Base-by-base conservation (phyloP, 176 grass and related monocot genomes). In the Phoenix roebelenii region DNA sequence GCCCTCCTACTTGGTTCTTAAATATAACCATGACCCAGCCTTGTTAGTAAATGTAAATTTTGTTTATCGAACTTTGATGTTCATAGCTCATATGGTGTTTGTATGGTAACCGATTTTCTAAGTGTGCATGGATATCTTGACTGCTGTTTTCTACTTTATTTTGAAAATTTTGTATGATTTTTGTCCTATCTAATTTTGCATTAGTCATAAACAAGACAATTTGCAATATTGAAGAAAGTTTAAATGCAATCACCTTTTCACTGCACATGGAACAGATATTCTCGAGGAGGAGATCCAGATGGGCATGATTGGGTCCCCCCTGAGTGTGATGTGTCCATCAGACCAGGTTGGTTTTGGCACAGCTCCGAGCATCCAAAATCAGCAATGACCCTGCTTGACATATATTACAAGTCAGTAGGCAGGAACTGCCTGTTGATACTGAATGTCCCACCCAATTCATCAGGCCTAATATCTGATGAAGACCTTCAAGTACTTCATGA, bases 391-490 rank as follows among this genome's bases (percentile, higher is more conserved):
- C 61, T 97, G 7, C 92, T 97, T 53, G 83, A 88, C 44, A 91
- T 97, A 80, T 97, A 91, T 63, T 97, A 97, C 66, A 91, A 88
- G 69, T 97, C 87, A 51, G 87, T 97, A 56, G 92, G 92, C 58
- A 77, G 92, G 66, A 97, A 97, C 59, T 97, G 92, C 70, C 84
- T 91, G 25, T 77, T 97, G 71, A 85, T 91, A 63, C 24, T 97
- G 68, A 97, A 97, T 72, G 87, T 91, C 55, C 92, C 92, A 52
- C 92, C 87, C 49, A 97, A 97, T 78, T 80, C 83, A 58, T 83
- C 84, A 0, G 87, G 92, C 17, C 81, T 97, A 20, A 76, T 97
- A 60, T 80, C 83, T 3, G 63, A 90, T 48, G 87, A 88, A 80
- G 92, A 91, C 49, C 54, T 65, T 50, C 81, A 73, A 77, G 87